phyloP scores from a whole-genome alignment of 805 yeast genomes.

The Ogataea trehalophila region DNA sequence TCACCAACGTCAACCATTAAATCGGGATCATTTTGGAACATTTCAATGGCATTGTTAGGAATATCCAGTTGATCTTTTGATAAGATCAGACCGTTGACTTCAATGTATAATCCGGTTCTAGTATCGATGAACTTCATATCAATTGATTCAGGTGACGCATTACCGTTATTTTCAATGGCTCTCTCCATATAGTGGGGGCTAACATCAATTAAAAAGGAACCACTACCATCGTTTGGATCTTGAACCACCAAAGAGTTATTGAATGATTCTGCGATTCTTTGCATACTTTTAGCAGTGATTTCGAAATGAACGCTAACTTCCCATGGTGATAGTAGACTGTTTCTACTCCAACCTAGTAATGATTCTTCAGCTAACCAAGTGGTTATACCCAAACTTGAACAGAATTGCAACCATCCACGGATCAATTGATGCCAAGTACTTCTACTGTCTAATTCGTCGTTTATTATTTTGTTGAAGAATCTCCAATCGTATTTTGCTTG shows the following conservation, averaged over 20 bases:
- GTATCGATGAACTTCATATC: conserved; percentile 59
- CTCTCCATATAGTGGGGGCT: conserved; percentile 47
- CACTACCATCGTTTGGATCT: conserved; percentile 41
- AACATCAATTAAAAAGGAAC: conserved; percentile 42
- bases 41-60: conserved; percentile 13
- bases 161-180: conserved; percentile 41
- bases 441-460: conserved; percentile 34
- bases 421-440: conserved; percentile 42
- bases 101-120: conserved; percentile 55
- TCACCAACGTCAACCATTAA: conserved; percentile 16
- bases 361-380: conserved; percentile 50
- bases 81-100: conserved; percentile 46
- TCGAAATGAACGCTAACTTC: conserved; percentile 47
- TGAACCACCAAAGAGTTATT: conserved; percentile 42
- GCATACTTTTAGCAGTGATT: conserved; percentile 44
- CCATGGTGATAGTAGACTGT: conserved; percentile 50
- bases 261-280: conserved; percentile 40
- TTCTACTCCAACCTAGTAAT: conserved; percentile 44
- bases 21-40: conserved; percentile 15
- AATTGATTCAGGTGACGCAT: conserved; percentile 37
- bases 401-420: conserved; percentile 41
- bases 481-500: conserved; percentile 59
- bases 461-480: conserved; percentile 46
- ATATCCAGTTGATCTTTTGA: conserved; percentile 11
- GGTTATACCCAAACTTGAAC: conserved; percentile 36